These are phyloP conservation scores for Ochromonadaceae sp. DNA, from an alignment of 352 stramenopile genomes.

Conservation along the genomic window DNA sequence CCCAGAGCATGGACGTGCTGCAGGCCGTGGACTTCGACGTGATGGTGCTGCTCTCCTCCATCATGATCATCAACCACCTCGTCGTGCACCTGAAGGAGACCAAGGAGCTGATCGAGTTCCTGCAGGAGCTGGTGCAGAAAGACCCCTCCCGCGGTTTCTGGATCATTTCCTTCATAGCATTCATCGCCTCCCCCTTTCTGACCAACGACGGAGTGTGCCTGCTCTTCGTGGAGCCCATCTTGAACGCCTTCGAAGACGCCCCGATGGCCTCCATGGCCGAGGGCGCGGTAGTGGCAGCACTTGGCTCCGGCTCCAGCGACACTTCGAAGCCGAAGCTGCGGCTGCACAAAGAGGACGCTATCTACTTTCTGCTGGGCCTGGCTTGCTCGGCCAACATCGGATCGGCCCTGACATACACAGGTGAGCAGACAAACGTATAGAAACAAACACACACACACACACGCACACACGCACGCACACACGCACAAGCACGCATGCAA, in stretches of 20 bases:
- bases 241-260: not conserved
- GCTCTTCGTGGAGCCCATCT: conserved; percentile 12
- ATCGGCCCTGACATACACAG: conserved; percentile 12
- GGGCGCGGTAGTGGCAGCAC: too few relatives aligned
- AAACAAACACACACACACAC: too few relatives aligned
- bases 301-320: not conserved
- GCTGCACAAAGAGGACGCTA: not conserved
- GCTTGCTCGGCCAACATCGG: conserved; percentile 17
- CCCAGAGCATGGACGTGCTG: not conserved
- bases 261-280: too few relatives aligned
- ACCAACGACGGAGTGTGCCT: conserved; percentile 17
- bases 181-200: conserved; percentile 1
- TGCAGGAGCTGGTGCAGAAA: not conserved
- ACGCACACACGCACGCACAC: too few relatives aligned
- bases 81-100: conserved; percentile 14
- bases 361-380: conserved; percentile 12
- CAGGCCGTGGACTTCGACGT: conserved; percentile 16
- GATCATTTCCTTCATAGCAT: conserved; percentile 1
- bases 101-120: not conserved
- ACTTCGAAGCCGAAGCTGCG: not conserved
- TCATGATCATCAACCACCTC: conserved; percentile 17
- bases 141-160: conserved; percentile 9
- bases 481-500: too few relatives aligned
- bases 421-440: too few relatives aligned
- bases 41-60: conserved; percentile 1